Conservation (phyloP, 2,329 filamentous ascomycete genomes). For the Clonostachys sp. region DNA sequence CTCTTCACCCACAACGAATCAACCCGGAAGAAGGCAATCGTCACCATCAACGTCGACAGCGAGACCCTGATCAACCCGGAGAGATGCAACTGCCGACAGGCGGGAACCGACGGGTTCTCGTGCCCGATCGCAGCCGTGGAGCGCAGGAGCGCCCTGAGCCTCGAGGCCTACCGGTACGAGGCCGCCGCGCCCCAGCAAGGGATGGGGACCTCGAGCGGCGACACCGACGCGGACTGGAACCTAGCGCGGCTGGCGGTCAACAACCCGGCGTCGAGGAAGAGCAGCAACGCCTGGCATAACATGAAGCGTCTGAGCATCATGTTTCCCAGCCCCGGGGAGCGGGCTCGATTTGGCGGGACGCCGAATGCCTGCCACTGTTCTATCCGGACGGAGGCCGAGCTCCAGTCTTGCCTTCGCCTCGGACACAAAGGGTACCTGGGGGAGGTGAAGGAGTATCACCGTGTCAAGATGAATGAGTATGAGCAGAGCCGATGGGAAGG, state of each 20-base stretch:
- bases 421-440: constrained; percentile 10
- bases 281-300: constrained; percentile 5
- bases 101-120: constrained; percentile 12
- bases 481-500: background rate
- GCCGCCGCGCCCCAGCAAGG: too few species aligned
- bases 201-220: background rate
- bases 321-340: constrained; percentile 6
- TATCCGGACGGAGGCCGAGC: constrained; percentile 5
- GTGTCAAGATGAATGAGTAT: constrained; percentile 5
- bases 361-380: constrained; percentile 9
- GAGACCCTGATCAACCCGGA: constrained; percentile 23
- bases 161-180: background rate
- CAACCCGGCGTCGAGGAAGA: background rate
- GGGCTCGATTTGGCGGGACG: constrained; percentile 9
- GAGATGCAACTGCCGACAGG: constrained; percentile 23
- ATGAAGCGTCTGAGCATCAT: constrained; percentile 11
- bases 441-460: constrained; percentile 7
- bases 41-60: constrained; percentile 22
- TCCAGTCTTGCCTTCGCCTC: constrained; percentile 7
- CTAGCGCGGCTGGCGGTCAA: background rate
- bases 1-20: constrained; percentile 18
- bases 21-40: constrained; percentile 14
- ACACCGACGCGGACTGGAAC: background rate
- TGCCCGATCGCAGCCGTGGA: background rate
- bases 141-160: background rate